These are phyloP conservation scores for Wickerhamomyces sp. DNA, from an alignment of 1,139 yeast genomes.

Conservation along the genomic window DNA sequence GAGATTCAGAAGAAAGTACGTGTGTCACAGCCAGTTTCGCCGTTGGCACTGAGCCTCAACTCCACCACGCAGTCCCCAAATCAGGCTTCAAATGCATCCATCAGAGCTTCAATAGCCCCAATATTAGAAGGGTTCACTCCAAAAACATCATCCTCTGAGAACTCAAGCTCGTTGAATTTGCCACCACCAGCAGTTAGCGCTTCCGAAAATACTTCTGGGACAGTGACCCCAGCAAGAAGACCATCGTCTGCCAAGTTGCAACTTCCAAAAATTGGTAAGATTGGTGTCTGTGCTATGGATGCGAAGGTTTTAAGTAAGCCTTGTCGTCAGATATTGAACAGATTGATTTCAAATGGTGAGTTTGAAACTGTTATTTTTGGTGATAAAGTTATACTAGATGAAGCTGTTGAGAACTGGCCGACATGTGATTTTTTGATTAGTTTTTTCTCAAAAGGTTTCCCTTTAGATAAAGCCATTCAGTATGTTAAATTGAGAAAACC, in stretches of 20 bases:
- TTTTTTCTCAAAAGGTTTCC: slow-evolving; percentile 94
- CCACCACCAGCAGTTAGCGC: slow-evolving; percentile 29
- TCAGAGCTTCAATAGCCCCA: slow-evolving; percentile 69
- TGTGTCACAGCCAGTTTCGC: slow-evolving; percentile 24
- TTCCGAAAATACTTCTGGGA: slow-evolving; percentile 12
- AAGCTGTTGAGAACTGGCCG: slow-evolving; percentile 94
- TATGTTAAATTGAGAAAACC: slow-evolving; percentile 91
- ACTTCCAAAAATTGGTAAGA: slow-evolving; percentile 78
- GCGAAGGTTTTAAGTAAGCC: slow-evolving; percentile 95
- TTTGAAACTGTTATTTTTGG: slow-evolving; percentile 97
- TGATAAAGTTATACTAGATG: slow-evolving; percentile 94
- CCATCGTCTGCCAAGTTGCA: slow-evolving; percentile 34
- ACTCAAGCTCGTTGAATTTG: slow-evolving; percentile 30
- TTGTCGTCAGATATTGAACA: slow-evolving; percentile 82
- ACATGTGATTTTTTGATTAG: slow-evolving; percentile 93
- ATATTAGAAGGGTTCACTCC: slow-evolving; percentile 69
- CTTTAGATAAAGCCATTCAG: slow-evolving; percentile 89
- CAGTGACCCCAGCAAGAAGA: slow-evolving; percentile 27
- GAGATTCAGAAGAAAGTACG: slow-evolving; percentile 1
- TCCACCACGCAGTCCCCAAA: slow-evolving; percentile 10
- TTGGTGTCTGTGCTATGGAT: slow-evolving; percentile 99
- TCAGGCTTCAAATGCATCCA: slow-evolving; percentile 45
- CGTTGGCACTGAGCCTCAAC: slow-evolving; percentile 24
- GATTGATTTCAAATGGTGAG: slow-evolving; percentile 89
- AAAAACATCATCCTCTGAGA: slow-evolving; percentile 61